These are phyloP conservation scores for Saussurea involucrata DNA, from an alignment of 129 eudicot species.

Conservation along the genomic window DNA sequence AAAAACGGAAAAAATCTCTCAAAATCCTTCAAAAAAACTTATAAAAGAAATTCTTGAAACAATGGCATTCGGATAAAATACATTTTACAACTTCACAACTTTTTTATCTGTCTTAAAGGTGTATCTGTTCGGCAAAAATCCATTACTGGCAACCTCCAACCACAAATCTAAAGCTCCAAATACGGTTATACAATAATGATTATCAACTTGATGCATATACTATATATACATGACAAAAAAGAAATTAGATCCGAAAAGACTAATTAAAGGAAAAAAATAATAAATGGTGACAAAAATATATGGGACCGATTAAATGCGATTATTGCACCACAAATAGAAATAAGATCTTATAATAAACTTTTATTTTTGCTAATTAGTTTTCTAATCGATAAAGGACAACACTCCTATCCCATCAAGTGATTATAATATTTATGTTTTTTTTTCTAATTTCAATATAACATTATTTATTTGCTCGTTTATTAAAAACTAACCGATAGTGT, in stretches of 20 bases:
- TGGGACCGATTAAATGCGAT: constrained; percentile 1
- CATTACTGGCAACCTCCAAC: too few relatives aligned
- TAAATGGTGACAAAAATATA: background rate
- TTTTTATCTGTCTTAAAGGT: too few relatives aligned
- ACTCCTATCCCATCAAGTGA: constrained; percentile 1
- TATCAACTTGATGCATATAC: background rate
- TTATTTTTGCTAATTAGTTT: background rate
- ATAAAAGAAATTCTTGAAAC: too few relatives aligned
- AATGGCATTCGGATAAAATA: too few relatives aligned
- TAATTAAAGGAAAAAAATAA: background rate
- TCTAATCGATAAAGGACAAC: background rate
- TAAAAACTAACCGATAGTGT: background rate
- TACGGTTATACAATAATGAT: background rate
- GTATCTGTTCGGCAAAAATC: too few relatives aligned
- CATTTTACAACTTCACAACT: too few relatives aligned
- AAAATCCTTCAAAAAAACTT: too few relatives aligned
- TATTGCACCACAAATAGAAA: background rate
- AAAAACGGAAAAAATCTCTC: too few relatives aligned
- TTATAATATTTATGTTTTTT: background rate
- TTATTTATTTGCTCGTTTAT: background rate
- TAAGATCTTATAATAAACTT: background rate
- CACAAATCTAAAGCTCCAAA: background rate
- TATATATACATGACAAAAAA: background rate
- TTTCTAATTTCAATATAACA: background rate
- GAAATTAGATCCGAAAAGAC: background rate